Base-by-base conservation (phyloP, 371 early-diverging fungal genomes). In the Mortierella sp. region DNA sequence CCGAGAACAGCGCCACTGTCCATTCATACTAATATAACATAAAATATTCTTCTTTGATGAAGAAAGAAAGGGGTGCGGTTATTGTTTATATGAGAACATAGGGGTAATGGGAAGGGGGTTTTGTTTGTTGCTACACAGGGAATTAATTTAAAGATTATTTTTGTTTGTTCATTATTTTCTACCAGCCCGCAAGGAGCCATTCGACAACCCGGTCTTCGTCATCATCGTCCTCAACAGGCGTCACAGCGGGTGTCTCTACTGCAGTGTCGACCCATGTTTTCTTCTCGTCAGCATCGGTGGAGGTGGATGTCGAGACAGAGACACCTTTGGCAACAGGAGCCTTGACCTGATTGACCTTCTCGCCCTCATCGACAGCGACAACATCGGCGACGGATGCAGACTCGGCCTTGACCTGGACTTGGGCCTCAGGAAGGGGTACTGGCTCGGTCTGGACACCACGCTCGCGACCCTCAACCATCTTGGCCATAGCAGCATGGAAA, bases 401-500 rank as follows among this genome's bases (percentile, higher is more conserved):
- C 0, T 38, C 68, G 34, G 38, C 16, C 54, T 52, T 14, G 38
- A 63, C 84, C 34, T 63, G 63, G 24, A 24, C 65, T 44, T 74
- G 71, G 57, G 60, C 76, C 31, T 75, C 70, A 68, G 75, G 45
- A 42, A 84, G 72, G 19, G 65, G 24, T 8, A 85, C 68, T 0
- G 85, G 79, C 28, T 85, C 85, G 26, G 85, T 85, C 55, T 85
- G 85, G 13, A 85, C 75, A 47, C 85, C 85, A 76, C 85, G 85
- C 58, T 85, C 85, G 26, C 81, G 81, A 57, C 85, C 85, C 73
- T 85, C 85, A 31, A 85, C 80, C 85, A 85, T 85, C 82, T 85
- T 85, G 75, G 85, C 85, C 85, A 85, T 85, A 31, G 85, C 85
- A 0, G 85, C 85, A 77, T 85, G 85, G 79, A 85, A 81, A 60